Evolutionary conservation across 352 stramenopile species (phyloP), one percentile per base, ranked within the genome.

Genomic region (Phytopythium mirpurense): DNA sequence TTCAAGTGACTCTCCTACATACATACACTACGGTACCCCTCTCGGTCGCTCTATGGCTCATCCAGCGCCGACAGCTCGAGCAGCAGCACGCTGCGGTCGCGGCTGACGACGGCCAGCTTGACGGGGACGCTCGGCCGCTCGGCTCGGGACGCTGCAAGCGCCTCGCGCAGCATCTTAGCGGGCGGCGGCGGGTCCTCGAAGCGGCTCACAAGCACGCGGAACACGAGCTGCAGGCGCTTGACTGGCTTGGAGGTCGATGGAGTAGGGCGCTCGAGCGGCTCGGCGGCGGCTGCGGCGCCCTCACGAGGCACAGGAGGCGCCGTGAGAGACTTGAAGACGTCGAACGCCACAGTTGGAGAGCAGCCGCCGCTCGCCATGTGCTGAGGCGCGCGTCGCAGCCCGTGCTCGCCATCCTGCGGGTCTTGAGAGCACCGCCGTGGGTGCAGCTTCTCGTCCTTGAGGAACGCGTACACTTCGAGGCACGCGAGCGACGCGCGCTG

Each of bases 391-490:
- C 52, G 46, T 9, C 60, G 67, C 19, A 48, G 31, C 8, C 15
- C 26, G n/a, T n/a, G n/a, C n/a, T n/a, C n/a, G n/a, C n/a, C n/a
- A n/a, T n/a, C n/a, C n/a, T n/a, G n/a, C n/a, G n/a, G 35, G 67
- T 41, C 14, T 70, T 32, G 7, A 36, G 32, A 34, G 41, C 74
- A 71, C 9, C 81, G 74, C 4, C 75, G 70, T 2, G 81, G 78
- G 21, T 88, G 70, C 37, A 92, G 75, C 60, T 90, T 73, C 51
- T 78, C 64, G 38, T 74, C 65, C 48, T 88, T 88, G 23, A 92
- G 64, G 36, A 75, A 85, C 15, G 46, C 51, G 57, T 92, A 92
- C 29, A 72, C 72, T 12, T 77, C 62, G 16, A 84, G 50, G 42
- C 72, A 84, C 14, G 69, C 59, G 11, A 68, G 43, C 15, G 74